phyloP scores from a whole-genome alignment of 1,284 basidiomycete genomes.

The Papiliotrema flavescens region DNA sequence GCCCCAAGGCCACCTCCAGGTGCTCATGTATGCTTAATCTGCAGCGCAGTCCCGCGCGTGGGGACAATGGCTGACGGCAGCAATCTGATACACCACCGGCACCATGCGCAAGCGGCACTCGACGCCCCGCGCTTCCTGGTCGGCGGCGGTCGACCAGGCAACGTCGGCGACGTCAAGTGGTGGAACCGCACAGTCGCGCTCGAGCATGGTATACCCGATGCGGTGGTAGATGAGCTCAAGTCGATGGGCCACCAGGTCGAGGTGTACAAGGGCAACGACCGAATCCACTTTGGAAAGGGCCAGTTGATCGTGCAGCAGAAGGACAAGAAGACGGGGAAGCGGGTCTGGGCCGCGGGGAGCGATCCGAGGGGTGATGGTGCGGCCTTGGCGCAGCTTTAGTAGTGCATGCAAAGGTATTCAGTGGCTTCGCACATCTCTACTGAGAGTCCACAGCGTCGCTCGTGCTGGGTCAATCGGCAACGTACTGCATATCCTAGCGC shows the following conservation, averaged over 20 bases:
- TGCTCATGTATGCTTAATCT: neutral
- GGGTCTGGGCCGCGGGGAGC: slow-evolving; percentile 83
- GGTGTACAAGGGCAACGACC: slow-evolving; percentile 58
- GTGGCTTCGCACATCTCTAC: no score
- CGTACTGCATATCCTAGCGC: no score
- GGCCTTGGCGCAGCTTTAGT: slow-evolving; percentile 75
- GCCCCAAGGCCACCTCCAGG: slow-evolving; percentile 44
- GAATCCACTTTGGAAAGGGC: slow-evolving; percentile 83
- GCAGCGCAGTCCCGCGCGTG: neutral
- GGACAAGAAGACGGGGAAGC: slow-evolving; percentile 59
- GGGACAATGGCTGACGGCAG: slow-evolving; percentile 73
- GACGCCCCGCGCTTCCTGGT: slow-evolving; percentile 97
- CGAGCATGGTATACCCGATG: slow-evolving; percentile 72
- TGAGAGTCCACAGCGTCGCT: no score
- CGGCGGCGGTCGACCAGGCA: slow-evolving; percentile 71
- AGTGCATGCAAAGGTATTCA: no score
- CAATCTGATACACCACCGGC: slow-evolving; percentile 88
- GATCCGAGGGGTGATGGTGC: slow-evolving; percentile 85
- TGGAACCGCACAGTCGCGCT: no score
- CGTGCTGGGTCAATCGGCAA: no score
- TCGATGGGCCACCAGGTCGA: slow-evolving; percentile 88
- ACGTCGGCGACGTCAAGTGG: slow-evolving; percentile 76
- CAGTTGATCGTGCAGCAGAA: slow-evolving; percentile 81
- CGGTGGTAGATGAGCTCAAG: slow-evolving; percentile 60
- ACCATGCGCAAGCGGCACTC: slow-evolving; percentile 66